Conservation (phyloP, 2,329 filamentous ascomycete genomes). For the Fusarium caatingaense region DNA sequence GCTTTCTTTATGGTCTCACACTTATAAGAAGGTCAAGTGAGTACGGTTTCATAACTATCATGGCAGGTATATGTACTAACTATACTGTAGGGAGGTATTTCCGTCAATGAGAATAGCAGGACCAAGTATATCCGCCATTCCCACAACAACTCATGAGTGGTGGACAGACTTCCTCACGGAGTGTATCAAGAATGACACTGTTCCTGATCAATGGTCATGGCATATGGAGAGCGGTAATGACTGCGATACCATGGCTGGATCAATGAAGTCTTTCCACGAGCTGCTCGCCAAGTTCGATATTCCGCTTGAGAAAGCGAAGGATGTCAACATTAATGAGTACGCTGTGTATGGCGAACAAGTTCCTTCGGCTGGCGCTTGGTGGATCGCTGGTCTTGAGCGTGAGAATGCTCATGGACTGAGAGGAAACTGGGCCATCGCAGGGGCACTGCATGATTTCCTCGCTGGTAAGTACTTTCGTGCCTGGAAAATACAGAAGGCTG, state of each 20-base stretch:
- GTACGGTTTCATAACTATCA: rapidly evolving
- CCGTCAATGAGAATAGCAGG: slow-evolving; percentile 10
- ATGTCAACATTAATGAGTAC: slow-evolving; percentile 63
- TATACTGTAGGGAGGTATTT: neutral
- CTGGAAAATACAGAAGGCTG: neutral
- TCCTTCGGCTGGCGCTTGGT: slow-evolving; percentile 56
- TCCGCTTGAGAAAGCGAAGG: slow-evolving; percentile 32
- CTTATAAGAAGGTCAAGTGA: slow-evolving; percentile 34
- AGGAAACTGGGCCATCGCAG: slow-evolving; percentile 58
- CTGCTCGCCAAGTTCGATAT: neutral
- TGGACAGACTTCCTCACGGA: slow-evolving; percentile 12
- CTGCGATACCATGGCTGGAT: neutral
- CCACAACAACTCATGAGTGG: slow-evolving; percentile 9
- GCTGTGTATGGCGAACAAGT: slow-evolving; percentile 55
- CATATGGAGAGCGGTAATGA: slow-evolving; percentile 20
- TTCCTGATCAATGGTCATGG: slow-evolving; percentile 29
- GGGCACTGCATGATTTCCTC: slow-evolving; percentile 57
- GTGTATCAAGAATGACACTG: neutral
- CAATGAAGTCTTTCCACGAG: neutral
- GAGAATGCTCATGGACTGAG: slow-evolving; percentile 56
- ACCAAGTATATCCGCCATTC: slow-evolving; percentile 13
- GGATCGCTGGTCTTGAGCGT: slow-evolving; percentile 60
- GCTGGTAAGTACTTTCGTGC: slow-evolving; percentile 40
- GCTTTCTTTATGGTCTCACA: slow-evolving; percentile 29
- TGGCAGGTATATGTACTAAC: neutral